phyloP scores from a whole-genome alignment of 2,329 filamentous ascomycete genomes.

The Fusarium sublunatum region DNA sequence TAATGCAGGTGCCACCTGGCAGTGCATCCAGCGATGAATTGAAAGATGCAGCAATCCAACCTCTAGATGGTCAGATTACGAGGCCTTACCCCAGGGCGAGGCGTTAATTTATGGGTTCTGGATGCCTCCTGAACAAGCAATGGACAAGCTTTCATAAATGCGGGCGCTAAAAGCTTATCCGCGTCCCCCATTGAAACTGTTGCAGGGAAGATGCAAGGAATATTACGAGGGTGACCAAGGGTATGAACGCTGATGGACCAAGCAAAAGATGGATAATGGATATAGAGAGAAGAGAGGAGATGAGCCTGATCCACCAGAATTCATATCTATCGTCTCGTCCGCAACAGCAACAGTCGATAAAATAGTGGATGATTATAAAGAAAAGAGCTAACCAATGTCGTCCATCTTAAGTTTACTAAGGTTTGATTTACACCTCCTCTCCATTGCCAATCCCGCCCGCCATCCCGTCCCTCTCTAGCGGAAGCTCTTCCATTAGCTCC shows the following conservation, averaged over 20 bases:
- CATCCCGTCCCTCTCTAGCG: constrained; percentile 13
- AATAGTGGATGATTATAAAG: no score
- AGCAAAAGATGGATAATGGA: neutral
- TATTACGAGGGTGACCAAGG: no score
- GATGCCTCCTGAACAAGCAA: neutral
- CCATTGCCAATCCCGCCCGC: constrained; percentile 17
- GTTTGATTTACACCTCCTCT: neutral
- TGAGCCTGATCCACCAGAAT: no score
- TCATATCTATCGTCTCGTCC: no score
- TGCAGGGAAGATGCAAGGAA: no score
- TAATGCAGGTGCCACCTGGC: constrained; percentile 30
- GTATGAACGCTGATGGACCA: neutral
- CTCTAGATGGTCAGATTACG: neutral
- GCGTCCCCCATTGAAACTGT: constrained; percentile 24
- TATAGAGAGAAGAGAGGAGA: no score
- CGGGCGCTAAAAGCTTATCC: constrained; percentile 29
- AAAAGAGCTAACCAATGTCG: neutral
- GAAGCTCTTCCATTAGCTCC: constrained; percentile 32
- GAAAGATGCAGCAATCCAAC: neutral
- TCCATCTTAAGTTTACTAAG: neutral
- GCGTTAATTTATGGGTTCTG: neutral
- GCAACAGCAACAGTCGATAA: no score
- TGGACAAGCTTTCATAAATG: neutral
- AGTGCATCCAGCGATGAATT: constrained; percentile 12
- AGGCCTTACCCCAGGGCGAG: constrained; percentile 10